Conservation (phyloP, 2,329 filamentous ascomycete genomes). For the Raffaelea deltoideospora region DNA sequence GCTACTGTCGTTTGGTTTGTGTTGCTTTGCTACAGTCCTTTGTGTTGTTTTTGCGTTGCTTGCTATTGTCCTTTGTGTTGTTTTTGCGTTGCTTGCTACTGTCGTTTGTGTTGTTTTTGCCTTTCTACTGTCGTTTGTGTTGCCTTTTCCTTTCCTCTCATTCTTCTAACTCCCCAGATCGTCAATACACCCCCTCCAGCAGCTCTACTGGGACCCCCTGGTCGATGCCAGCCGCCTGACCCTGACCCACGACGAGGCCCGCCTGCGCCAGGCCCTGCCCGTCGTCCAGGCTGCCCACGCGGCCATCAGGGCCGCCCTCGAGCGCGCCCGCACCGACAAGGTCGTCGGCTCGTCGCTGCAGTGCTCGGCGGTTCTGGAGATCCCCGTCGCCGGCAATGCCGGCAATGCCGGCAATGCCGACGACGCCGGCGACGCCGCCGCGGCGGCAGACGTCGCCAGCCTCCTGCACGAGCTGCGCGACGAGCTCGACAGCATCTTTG, state of each 20-base stretch:
- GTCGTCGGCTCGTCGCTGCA: conserved; percentile 69
- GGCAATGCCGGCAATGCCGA: background rate
- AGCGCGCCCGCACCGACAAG: conserved; percentile 56
- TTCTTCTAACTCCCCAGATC: conserved; percentile 10
- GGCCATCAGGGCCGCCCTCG: conserved; percentile 61
- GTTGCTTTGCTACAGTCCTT: no score
- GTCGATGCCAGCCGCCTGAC: conserved; percentile 26
- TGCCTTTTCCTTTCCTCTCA: no score
- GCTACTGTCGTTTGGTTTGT: no score
- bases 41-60: no score
- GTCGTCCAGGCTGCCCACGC: conserved; percentile 40
- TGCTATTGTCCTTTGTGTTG: no score
- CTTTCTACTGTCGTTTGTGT: no score
- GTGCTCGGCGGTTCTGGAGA: conserved; percentile 47
- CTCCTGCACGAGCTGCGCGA: conserved; percentile 22
- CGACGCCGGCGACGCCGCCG: conserved; percentile 1
- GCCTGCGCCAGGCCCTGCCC: conserved; percentile 27
- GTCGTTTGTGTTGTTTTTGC: no score
- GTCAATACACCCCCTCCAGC: conserved; percentile 25
- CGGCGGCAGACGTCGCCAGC: conserved; percentile 17
- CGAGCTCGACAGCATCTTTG: conserved; percentile 50
- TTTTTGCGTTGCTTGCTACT: no score
- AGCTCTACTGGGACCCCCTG: conserved; percentile 30
- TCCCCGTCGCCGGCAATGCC: conserved; percentile 15
- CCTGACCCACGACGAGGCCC: conserved; percentile 18